phyloP scores from a whole-genome alignment of 2,329 filamentous ascomycete species.

The Corynespora cassiicola region DNA sequence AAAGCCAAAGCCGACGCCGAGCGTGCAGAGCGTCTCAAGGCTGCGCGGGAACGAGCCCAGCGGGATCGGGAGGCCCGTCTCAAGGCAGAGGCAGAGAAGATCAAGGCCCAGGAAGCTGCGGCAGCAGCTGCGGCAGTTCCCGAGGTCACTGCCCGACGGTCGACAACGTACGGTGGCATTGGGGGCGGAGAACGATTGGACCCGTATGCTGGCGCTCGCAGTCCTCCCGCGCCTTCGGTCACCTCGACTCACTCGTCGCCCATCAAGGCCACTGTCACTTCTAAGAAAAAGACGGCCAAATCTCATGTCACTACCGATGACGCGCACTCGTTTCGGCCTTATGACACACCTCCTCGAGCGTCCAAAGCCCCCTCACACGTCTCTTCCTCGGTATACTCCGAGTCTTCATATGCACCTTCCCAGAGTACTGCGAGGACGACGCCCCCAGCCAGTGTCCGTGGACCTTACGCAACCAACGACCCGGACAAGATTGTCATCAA shows the following conservation, averaged over 20 bases:
- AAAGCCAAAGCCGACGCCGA: conserved; percentile 43
- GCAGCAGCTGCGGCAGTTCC: conserved; percentile 27
- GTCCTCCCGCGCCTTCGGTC: conserved; percentile 54
- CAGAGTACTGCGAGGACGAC: conserved; percentile 84
- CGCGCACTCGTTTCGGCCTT: conserved; percentile 75
- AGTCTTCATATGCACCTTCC: conserved; percentile 85
- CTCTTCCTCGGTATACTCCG: conserved; percentile 69
- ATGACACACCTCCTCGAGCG: conserved; percentile 70
- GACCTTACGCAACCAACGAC: conserved; percentile 84
- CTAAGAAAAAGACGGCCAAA: conserved; percentile 58
- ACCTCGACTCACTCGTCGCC: conserved; percentile 47
- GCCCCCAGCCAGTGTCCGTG: conserved; percentile 78
- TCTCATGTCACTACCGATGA: conserved; percentile 62
- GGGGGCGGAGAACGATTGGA: conserved; percentile 73
- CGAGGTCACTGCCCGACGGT: conserved; percentile 32
- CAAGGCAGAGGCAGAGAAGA: conserved; percentile 43
- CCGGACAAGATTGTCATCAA: conserved; percentile 96
- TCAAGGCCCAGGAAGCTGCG: conserved; percentile 29
- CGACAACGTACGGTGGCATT: conserved; percentile 46
- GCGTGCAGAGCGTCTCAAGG: conserved; percentile 42
- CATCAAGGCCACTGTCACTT: conserved; percentile 44
- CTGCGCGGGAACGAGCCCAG: conserved; percentile 47
- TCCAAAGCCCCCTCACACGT: conserved; percentile 34
- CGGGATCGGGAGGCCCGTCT: conserved; percentile 44
- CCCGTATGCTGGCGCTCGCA: conserved; percentile 69